A percentile compares a stretch with the other conserved stretches of the same genome.
Evolutionary conservation across 2,329 filamentous ascomycete species (phyloP).

Genomic region (Zelopaecilomyces penicillatus): DNA sequence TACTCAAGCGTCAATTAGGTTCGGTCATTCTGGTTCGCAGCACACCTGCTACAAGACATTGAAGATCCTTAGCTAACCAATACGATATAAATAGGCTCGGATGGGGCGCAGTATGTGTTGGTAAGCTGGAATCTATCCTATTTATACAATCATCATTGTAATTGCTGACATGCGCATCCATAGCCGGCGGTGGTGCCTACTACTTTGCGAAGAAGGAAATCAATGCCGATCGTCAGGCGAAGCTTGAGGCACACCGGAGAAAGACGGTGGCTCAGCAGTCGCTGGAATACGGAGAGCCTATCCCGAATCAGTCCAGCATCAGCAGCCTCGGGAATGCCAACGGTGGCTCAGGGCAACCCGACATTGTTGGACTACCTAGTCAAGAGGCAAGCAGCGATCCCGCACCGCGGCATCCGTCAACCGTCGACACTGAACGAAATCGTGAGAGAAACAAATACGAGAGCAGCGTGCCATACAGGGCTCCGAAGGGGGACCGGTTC

Average conservation of each 20-base stretch:
- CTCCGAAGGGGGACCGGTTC: conserved; percentile 81
- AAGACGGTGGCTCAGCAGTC: conserved; percentile 52
- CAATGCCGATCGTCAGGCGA: conserved; percentile 74
- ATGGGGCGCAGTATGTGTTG: conserved; percentile 81
- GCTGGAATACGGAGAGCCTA: conserved; percentile 41
- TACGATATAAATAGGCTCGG: conserved; percentile 56
- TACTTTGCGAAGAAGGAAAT: conserved; percentile 92
- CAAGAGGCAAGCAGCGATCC: conserved; percentile 68
- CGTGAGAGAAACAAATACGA: conserved; percentile 87
- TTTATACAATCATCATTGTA: not conserved
- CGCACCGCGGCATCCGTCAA: conserved; percentile 72
- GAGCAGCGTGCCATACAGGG: conserved; percentile 63
- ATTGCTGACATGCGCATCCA: conserved; percentile 12
- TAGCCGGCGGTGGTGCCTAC: conserved; percentile 86
- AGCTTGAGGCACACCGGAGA: conserved; percentile 57
- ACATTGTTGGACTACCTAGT: conserved; percentile 54
- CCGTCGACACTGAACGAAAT: conserved; percentile 58
- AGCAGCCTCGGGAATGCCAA: conserved; percentile 29
- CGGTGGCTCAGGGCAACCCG: conserved; percentile 48
- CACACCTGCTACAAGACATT: conserved; percentile 2
- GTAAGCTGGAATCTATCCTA: conserved; percentile 37
- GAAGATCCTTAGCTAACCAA: too few species aligned
- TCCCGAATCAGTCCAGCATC: conserved; percentile 25
- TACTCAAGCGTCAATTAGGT: conserved; percentile 31
- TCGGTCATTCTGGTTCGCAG: conserved; percentile 56